phyloP scores from a whole-genome alignment of 2,329 filamentous ascomycete genomes.

The Exophiala alcalophila region DNA sequence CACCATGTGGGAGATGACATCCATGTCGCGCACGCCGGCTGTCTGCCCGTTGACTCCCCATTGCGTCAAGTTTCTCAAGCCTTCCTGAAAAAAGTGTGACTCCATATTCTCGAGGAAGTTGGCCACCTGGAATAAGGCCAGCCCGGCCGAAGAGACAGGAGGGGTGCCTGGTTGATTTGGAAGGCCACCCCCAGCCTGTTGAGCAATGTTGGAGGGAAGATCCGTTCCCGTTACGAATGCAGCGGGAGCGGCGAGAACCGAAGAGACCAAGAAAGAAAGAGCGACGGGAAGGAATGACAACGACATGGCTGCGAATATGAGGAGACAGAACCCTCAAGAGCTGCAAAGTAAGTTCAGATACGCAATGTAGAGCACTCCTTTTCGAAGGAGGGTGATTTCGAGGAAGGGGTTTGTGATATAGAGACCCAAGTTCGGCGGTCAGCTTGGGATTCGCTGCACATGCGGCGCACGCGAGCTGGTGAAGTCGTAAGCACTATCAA shows the following conservation, averaged over 20 bases:
- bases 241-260: slow-evolving; percentile 11
- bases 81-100: slow-evolving; percentile 31
- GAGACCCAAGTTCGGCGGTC: slow-evolving; percentile 5
- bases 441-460: slow-evolving; percentile 10
- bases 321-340: slow-evolving; percentile 1
- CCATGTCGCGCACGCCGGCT: slow-evolving; percentile 31
- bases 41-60: slow-evolving; percentile 32
- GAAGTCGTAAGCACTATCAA: slow-evolving; percentile 23
- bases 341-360: slow-evolving; percentile 1
- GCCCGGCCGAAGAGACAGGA: slow-evolving; percentile 9
- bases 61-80: slow-evolving; percentile 32
- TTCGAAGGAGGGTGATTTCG: neutral
- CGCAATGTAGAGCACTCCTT: neutral
- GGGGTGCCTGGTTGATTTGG: slow-evolving; percentile 13
- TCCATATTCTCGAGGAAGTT: slow-evolving; percentile 36
- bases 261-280: slow-evolving; percentile 14
- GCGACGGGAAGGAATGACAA: slow-evolving; percentile 15
- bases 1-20: slow-evolving; percentile 33
- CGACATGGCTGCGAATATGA: slow-evolving; percentile 15
- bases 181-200: slow-evolving; percentile 20
- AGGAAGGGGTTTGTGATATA: slow-evolving; percentile 8
- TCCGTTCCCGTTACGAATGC: slow-evolving; percentile 15
- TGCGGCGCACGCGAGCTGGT: slow-evolving; percentile 13
- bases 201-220: slow-evolving; percentile 18
- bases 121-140: slow-evolving; percentile 30